Conservation (phyloP, 129 eudicot genomes). For the Apium graveolens region DNA sequence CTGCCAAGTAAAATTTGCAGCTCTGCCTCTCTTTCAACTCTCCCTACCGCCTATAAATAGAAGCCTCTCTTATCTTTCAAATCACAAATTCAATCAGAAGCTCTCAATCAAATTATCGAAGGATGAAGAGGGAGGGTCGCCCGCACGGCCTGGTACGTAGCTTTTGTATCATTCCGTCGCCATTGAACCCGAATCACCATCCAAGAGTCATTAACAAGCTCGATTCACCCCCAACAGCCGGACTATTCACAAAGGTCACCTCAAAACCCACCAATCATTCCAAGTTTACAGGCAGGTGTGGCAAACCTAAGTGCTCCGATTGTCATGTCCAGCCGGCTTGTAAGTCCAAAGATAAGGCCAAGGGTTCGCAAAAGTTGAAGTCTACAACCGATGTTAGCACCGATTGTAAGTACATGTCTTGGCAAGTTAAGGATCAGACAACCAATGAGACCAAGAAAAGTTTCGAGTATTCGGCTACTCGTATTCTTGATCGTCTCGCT, state of each 20-base stretch:
- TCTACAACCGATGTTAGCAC: constrained; percentile 18
- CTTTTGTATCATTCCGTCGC: background rate
- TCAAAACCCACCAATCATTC: constrained; percentile 69
- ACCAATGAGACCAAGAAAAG: background rate
- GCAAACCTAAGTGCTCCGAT: constrained; percentile 30
- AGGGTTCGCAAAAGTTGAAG: constrained; percentile 43
- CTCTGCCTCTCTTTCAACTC: background rate
- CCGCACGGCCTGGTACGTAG: constrained; percentile 4
- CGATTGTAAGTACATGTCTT: constrained; percentile 13
- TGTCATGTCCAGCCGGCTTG: constrained; percentile 44
- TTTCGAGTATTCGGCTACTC: background rate
- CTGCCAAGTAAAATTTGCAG: background rate
- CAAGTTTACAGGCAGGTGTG: constrained; percentile 60
- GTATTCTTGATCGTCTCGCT: background rate
- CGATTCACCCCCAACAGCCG: constrained; percentile 38
- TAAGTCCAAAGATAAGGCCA: constrained; percentile 50
- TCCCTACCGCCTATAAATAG: background rate
- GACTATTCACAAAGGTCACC: constrained; percentile 39
- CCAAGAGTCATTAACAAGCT: constrained; percentile 20
- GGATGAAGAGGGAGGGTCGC: constrained; percentile 7
- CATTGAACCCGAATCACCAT: background rate
- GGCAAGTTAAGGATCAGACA: constrained; percentile 25
- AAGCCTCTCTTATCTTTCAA: background rate
- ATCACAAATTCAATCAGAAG: background rate
- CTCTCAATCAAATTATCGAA: background rate